Conservation (phyloP, 169 alveolate species). For the Eimeria tenella region DNA sequence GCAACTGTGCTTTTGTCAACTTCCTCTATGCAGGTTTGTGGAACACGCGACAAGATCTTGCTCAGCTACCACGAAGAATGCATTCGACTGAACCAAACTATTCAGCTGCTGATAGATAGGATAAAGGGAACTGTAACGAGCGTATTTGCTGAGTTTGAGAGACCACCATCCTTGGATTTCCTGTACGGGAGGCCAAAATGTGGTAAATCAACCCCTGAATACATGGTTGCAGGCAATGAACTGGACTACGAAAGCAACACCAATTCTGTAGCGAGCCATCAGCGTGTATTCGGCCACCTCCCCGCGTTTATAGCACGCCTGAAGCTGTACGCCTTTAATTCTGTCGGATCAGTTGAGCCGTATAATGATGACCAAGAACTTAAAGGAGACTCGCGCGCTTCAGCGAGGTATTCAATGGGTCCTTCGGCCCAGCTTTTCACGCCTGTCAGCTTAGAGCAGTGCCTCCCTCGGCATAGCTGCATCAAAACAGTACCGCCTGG, state of each 20-base stretch:
- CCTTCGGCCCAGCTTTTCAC: constrained; percentile 24
- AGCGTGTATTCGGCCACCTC: constrained; percentile 1
- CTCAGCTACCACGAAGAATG: constrained; percentile 68
- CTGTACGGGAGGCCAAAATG: background rate
- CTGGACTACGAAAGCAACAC: constrained; percentile 13
- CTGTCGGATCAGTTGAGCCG: background rate
- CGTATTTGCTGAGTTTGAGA: constrained; percentile 45
- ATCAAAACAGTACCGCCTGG: constrained; percentile 71
- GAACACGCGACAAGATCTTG: constrained; percentile 25
- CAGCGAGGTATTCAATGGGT: background rate
- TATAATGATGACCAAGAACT: background rate
- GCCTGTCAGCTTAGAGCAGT: background rate
- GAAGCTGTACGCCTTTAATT: constrained; percentile 45
- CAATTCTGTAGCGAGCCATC: background rate
- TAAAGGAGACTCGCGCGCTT: background rate
- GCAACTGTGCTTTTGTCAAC: background rate
- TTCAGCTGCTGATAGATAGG: constrained; percentile 59
- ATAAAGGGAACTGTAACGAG: constrained; percentile 3
- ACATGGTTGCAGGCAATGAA: background rate
- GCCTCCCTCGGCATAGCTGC: constrained; percentile 47
- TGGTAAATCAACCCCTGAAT: too few relatives aligned
- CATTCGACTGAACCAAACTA: constrained; percentile 56
- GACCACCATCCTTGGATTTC: constrained; percentile 14
- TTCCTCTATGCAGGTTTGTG: constrained; percentile 7
- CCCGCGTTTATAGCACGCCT: constrained; percentile 69